phyloP scores from a whole-genome alignment of 768 basidiomycete species.

The Leccinum disarticulatum region DNA sequence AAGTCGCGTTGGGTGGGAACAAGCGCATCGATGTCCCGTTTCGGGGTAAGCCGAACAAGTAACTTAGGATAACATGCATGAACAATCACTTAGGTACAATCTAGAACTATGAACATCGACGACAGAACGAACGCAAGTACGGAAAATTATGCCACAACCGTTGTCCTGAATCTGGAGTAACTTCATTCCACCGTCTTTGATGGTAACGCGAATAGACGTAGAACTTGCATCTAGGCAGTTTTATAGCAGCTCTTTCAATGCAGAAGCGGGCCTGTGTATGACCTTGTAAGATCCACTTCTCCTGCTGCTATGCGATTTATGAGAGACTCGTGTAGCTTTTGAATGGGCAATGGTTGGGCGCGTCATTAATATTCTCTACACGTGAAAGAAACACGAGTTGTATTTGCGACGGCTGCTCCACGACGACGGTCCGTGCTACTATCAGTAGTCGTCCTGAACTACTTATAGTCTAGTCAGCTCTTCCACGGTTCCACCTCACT shows the following conservation, averaged over 20 bases:
- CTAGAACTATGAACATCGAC: too few relatives aligned
- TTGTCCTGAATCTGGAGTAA: slow-evolving; percentile 96
- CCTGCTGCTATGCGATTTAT: slow-evolving; percentile 92
- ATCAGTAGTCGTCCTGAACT: not conserved
- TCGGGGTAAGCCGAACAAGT: too few relatives aligned
- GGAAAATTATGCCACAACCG: slow-evolving; percentile 73
- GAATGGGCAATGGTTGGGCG: slow-evolving; percentile 61
- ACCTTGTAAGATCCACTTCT: slow-evolving; percentile 60
- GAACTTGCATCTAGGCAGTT: slow-evolving; percentile 94
- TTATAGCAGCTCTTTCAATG: slow-evolving; percentile 93
- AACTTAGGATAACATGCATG: too few relatives aligned
- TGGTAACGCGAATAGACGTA: slow-evolving; percentile 79
- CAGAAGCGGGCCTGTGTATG: slow-evolving; percentile 89
- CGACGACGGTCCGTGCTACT: too few relatives aligned
- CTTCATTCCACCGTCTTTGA: slow-evolving; percentile 96
- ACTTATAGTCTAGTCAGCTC: not conserved
- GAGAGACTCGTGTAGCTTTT: slow-evolving; percentile 74
- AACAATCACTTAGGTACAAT: too few relatives aligned
- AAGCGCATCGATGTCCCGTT: too few relatives aligned
- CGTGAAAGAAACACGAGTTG: not conserved
- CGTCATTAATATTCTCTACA: slow-evolving; percentile 13
- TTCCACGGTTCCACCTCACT: not conserved
- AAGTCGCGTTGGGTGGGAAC: too few relatives aligned
- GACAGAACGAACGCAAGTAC: too few relatives aligned
- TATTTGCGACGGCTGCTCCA: not conserved